A percentile compares a stretch with the other conserved stretches of the same genome.
phyloP scores from a whole-genome alignment of 257 asterid genomes.

The Haberlea rhodopensis region DNA sequence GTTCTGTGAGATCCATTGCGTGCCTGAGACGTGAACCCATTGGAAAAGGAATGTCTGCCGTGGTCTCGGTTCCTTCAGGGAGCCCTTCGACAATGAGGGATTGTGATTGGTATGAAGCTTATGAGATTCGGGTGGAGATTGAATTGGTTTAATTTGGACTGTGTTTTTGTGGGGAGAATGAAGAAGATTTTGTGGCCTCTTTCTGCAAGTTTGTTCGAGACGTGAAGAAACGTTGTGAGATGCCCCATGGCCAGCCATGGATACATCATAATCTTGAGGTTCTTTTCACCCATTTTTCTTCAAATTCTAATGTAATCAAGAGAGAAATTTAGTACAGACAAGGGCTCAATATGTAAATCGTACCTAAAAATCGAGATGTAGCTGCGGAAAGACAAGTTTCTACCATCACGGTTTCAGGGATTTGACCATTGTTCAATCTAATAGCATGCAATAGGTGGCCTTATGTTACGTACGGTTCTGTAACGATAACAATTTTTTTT shows the following conservation, averaged over 20 bases:
- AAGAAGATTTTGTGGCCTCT: conserved; percentile 47
- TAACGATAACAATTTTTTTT: too few relatives aligned
- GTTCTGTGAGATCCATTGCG: conserved; percentile 51
- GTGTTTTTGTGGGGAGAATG: conserved; percentile 33
- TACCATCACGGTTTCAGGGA: too few relatives aligned
- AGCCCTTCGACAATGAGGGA: conserved; percentile 55
- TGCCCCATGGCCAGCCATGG: conserved; percentile 72
- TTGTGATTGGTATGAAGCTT: conserved; percentile 33
- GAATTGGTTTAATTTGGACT: conserved; percentile 21
- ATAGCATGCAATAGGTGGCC: too few relatives aligned
- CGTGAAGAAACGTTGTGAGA: conserved; percentile 40
- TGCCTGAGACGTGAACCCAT: conserved; percentile 23
- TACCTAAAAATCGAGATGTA: too few relatives aligned
- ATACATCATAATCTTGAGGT: conserved; percentile 37
- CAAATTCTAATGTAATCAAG: too few relatives aligned
- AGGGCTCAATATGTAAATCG: too few relatives aligned
- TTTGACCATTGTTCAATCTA: too few relatives aligned
- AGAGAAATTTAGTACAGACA: too few relatives aligned
- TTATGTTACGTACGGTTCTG: too few relatives aligned
- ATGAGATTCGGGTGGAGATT: conserved; percentile 42
- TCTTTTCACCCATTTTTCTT: too few relatives aligned
- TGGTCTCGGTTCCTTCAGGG: conserved; percentile 46
- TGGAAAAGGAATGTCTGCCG: conserved; percentile 38
- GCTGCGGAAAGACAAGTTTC: too few relatives aligned
- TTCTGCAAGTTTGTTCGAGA: conserved; percentile 48